Conservation (phyloP, 257 asterid species). For the Paulownia fortunei region DNA sequence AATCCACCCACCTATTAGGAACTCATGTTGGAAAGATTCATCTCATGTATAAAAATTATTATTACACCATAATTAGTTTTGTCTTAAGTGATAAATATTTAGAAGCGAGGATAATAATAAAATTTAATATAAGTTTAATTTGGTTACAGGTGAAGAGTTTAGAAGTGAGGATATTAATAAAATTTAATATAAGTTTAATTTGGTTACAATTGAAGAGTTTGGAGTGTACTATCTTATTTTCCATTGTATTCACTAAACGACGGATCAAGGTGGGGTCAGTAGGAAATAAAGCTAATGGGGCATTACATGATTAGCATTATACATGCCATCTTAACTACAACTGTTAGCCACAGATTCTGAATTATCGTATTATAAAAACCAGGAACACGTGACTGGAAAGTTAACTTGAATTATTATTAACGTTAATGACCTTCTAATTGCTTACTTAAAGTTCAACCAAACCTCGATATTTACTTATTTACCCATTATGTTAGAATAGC, state of each 20-base stretch:
- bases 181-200: no score
- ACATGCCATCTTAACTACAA: slow-evolving; percentile 22
- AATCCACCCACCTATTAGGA: no score
- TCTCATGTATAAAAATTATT: no score
- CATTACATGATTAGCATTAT: slow-evolving; percentile 14
- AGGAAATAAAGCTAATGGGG: neutral
- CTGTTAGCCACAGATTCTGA: slow-evolving; percentile 24
- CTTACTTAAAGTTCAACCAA: neutral
- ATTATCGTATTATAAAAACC: neutral
- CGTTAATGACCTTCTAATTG: slow-evolving; percentile 1
- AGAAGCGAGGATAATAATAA: no score
- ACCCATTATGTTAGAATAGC: no score
- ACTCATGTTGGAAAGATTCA: no score
- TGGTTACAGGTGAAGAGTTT: no score
- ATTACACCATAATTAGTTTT: no score
- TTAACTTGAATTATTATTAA: neutral
- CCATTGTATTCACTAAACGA: neutral
- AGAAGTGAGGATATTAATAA: no score
- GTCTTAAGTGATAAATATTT: no score
- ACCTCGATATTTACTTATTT: no score
- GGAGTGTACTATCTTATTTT: neutral
- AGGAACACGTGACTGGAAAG: slow-evolving; percentile 26
- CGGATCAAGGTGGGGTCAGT: neutral
- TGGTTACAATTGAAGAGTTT: neutral
- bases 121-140: no score